Percentiles rank a stretch among this genome's conserved stretches.
Conservation (phyloP, 2,329 filamentous ascomycete species). For the Penicillium hordei region DNA sequence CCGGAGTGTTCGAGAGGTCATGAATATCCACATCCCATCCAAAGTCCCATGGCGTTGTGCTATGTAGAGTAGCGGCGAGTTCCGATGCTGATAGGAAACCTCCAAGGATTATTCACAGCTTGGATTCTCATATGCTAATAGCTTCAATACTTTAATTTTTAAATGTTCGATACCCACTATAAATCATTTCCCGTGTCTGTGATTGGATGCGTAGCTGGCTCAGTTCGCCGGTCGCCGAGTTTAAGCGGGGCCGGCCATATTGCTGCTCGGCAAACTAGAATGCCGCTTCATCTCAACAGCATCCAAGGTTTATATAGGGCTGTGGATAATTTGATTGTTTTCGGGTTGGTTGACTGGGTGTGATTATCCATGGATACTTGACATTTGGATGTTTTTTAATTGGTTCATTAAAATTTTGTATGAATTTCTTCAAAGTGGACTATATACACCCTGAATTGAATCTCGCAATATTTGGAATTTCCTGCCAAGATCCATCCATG, state of each 20-base stretch:
- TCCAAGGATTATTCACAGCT: constrained; percentile 15
- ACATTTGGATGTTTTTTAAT: neutral
- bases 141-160: neutral
- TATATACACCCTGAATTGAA: neutral
- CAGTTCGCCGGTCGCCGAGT: constrained; percentile 5
- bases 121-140: constrained; percentile 20
- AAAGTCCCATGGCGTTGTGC: constrained; percentile 3
- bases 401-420: neutral
- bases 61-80: constrained; percentile 14
- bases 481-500: neutral
- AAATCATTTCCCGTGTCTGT: neutral
- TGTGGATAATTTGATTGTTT: neutral
- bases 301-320: too few relatives aligned
- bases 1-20: neutral
- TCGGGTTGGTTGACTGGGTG: fast-evolving
- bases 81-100: constrained; percentile 11
- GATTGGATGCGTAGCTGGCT: constrained; percentile 1
- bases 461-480: neutral
- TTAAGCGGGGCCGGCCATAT: neutral
- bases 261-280: constrained; percentile 2
- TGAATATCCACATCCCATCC: neutral
- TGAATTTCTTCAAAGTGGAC: neutral
- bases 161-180: neutral
- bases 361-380: neutral
- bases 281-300: neutral